A percentile compares a stretch with the other conserved stretches of the same genome.
These are phyloP conservation scores for Aristolochia contorta DNA, from an alignment of 164 flowering plant species.

Conservation along the genomic window DNA sequence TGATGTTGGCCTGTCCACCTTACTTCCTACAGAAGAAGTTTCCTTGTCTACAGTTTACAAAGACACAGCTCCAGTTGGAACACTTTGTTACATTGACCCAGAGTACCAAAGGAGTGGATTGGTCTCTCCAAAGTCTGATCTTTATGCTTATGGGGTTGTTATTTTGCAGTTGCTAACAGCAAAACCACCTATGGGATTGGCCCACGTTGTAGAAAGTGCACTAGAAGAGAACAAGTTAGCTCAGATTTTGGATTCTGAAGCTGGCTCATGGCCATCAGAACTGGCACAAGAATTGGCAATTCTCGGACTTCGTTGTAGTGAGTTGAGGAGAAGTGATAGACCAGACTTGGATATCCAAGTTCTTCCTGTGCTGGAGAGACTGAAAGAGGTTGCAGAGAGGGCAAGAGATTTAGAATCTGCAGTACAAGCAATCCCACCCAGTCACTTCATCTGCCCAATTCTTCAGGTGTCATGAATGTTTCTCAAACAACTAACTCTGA, in stretches of 20 bases:
- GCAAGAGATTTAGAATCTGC: constrained; percentile 19
- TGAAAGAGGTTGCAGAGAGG: constrained; percentile 40
- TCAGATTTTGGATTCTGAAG: constrained; percentile 48
- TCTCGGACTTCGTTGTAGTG: constrained; percentile 58
- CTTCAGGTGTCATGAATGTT: constrained; percentile 37
- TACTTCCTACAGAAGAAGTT: constrained; percentile 27
- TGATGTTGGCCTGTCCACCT: constrained; percentile 81
- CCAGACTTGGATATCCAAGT: constrained; percentile 55
- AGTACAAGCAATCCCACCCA: constrained; percentile 33
- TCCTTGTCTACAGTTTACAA: constrained; percentile 27
- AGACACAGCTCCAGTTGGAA: constrained; percentile 59
- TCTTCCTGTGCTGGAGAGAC: constrained; percentile 53
- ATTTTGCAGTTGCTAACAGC: constrained; percentile 76
- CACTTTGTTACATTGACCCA: constrained; percentile 85
- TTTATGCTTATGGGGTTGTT: constrained; percentile 81
- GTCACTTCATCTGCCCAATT: constrained; percentile 73
- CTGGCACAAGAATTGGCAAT: constrained; percentile 57
- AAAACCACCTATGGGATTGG: constrained; percentile 56
- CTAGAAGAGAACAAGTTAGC: constrained; percentile 27
- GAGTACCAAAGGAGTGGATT: constrained; percentile 89
- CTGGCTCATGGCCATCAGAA: constrained; percentile 71
- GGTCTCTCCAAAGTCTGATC: constrained; percentile 65
- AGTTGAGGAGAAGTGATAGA: constrained; percentile 54
- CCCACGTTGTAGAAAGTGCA: constrained; percentile 60
- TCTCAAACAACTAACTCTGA: not conserved